Conservation (phyloP, 2,329 filamentous ascomycete species). For the Rhinocladiella mackenziei region DNA sequence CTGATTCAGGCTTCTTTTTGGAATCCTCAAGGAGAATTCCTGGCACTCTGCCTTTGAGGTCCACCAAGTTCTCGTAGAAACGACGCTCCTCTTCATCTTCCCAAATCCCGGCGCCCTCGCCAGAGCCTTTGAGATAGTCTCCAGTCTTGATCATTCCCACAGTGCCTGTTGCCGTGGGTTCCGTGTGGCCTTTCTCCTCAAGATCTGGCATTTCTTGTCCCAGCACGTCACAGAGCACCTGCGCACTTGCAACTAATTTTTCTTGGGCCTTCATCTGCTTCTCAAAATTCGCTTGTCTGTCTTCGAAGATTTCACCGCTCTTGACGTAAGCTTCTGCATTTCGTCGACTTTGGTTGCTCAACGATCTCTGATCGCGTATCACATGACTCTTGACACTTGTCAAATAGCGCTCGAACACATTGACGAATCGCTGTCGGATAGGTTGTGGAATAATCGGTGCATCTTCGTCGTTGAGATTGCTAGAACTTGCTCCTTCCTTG, state of each 20-base stretch:
- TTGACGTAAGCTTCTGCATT: constrained; percentile 99
- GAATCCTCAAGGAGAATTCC: constrained; percentile 87
- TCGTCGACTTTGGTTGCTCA: constrained; percentile 79
- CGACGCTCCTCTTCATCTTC: constrained; percentile 96
- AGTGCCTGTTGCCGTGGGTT: constrained; percentile 63
- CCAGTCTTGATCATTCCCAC: constrained; percentile 93
- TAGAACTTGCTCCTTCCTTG: constrained; percentile 49
- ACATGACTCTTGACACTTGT: constrained; percentile 89
- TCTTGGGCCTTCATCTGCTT: constrained; percentile 90
- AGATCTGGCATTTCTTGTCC: constrained; percentile 91
- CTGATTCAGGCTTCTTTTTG: constrained; percentile 79
- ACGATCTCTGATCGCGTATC: constrained; percentile 83
- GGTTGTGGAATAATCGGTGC: constrained; percentile 71
- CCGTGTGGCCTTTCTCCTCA: constrained; percentile 71
- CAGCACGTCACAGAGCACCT: constrained; percentile 82
- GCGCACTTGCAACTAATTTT: constrained; percentile 82
- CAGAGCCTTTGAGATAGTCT: constrained; percentile 85
- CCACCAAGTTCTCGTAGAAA: constrained; percentile 95
- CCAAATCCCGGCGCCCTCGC: constrained; percentile 92
- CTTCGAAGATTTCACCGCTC: constrained; percentile 96
- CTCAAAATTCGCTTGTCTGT: constrained; percentile 92
- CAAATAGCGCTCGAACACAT: constrained; percentile 80
- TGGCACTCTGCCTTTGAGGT: constrained; percentile 92
- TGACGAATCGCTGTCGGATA: constrained; percentile 79
- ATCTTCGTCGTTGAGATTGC: constrained; percentile 50